phyloP scores from a whole-genome alignment of 1,139 yeast genomes.

The Hansenula anomala region DNA sequence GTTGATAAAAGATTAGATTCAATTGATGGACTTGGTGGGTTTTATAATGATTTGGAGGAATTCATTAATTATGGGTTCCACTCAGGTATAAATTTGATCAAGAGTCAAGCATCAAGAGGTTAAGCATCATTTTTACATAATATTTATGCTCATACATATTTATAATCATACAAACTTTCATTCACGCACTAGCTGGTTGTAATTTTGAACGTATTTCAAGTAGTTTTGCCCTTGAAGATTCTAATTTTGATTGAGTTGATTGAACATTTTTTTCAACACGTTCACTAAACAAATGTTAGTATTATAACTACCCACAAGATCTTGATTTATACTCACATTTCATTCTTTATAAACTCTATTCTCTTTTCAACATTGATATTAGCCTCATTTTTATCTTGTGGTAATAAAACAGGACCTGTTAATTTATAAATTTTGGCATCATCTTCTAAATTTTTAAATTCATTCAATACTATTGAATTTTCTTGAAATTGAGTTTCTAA shows the following conservation, averaged over 20 bases:
- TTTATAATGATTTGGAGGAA: constrained; percentile 62
- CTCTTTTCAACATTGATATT: constrained; percentile 79
- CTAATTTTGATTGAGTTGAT: constrained; percentile 46
- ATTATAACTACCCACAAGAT: background rate
- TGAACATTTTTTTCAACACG: constrained; percentile 59
- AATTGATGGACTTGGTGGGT: constrained; percentile 50
- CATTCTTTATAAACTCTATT: constrained; percentile 76
- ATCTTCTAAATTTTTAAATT: constrained; percentile 58
- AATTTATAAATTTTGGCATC: constrained; percentile 77
- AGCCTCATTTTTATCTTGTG: constrained; percentile 84
- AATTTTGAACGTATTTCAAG: constrained; percentile 36
- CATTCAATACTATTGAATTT: constrained; percentile 84
- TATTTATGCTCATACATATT: no score
- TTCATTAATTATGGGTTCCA: constrained; percentile 72
- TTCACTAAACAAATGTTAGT: constrained; percentile 21
- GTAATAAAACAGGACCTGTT: constrained; percentile 88
- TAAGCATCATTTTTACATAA: constrained; percentile 22
- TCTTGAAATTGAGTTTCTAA: constrained; percentile 83
- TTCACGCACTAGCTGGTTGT: constrained; percentile 10
- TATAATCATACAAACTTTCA: no score
- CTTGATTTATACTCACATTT: constrained; percentile 40
- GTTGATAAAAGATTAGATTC: constrained; percentile 58
- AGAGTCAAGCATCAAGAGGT: constrained; percentile 67
- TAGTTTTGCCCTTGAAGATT: constrained; percentile 43
- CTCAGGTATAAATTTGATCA: constrained; percentile 61